These are phyloP conservation scores for Amanita muscaria DNA, from an alignment of 768 basidiomycete genomes.

Conservation along the genomic window DNA sequence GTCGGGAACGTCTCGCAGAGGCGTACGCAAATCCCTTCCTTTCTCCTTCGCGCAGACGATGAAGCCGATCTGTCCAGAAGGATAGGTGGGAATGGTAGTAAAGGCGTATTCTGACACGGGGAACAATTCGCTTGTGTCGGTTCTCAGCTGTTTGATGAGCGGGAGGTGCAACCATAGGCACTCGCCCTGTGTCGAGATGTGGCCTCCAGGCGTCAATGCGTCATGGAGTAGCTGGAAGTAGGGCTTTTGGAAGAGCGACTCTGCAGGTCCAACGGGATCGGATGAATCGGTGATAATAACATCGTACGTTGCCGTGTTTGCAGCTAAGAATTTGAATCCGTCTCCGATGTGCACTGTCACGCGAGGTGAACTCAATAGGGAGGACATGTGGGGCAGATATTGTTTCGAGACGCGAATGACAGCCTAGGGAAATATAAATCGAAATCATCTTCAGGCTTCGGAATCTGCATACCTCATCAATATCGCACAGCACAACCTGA, in stretches of 20 bases:
- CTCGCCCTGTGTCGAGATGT: slow-evolving; percentile 94
- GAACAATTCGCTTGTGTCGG: slow-evolving; percentile 68
- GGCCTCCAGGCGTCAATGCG: slow-evolving; percentile 81
- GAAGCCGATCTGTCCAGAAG: slow-evolving; percentile 97
- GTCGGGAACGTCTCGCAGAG: slow-evolving; percentile 59
- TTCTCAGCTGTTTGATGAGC: slow-evolving; percentile 70
- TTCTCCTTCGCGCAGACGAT: slow-evolving; percentile 77
- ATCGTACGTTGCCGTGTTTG: slow-evolving; percentile 84
- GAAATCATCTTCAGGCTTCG: background rate
- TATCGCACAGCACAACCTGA: slow-evolving; percentile 92
- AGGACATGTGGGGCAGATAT: slow-evolving; percentile 92
- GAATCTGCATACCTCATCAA: slow-evolving; percentile 66
- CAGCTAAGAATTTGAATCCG: slow-evolving; percentile 93
- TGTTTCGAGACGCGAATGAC: slow-evolving; percentile 91
- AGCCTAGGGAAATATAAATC: slow-evolving; percentile 39
- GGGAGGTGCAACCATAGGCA: slow-evolving; percentile 91
- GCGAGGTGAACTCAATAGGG: slow-evolving; percentile 66
- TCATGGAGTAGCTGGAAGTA: slow-evolving; percentile 94
- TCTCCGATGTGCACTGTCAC: slow-evolving; percentile 87
- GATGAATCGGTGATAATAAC: slow-evolving; percentile 99
- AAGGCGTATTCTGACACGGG: slow-evolving; percentile 81
- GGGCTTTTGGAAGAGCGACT: slow-evolving; percentile 89
- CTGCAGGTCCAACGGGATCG: slow-evolving; percentile 94
- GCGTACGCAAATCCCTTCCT: slow-evolving; percentile 59
- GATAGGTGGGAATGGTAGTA: slow-evolving; percentile 97